Evolutionary conservation across 2,329 filamentous ascomycete genomes (phyloP).

Genomic region (Fusarium tanahbumbuense): DNA sequence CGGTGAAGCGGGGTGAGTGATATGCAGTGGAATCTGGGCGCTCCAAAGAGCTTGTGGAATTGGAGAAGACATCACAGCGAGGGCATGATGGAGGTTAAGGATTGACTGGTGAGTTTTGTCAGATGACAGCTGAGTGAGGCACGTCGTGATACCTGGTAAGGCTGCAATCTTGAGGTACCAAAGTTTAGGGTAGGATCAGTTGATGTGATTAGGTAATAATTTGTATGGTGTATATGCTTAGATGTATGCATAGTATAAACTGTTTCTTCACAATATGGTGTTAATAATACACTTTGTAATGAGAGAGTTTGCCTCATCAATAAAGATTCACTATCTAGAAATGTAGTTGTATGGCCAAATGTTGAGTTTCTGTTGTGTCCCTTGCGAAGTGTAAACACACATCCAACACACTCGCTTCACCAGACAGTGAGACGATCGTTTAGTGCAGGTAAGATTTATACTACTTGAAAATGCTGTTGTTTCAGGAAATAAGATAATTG

Average conservation of each 20-base stretch:
- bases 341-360: not conserved
- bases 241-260: not conserved
- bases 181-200: conserved; percentile 13
- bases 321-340: not conserved
- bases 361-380: not conserved
- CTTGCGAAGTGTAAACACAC: not conserved
- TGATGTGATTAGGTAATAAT: conserved; percentile 24
- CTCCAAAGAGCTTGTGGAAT: conserved; percentile 65
- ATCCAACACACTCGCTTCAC: not conserved
- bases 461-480: not conserved
- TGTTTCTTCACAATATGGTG: not conserved
- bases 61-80: conserved; percentile 43
- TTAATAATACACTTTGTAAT: no score
- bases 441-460: not conserved
- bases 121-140: conserved; percentile 8
- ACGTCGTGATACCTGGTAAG: conserved; percentile 5
- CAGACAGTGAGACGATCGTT: not conserved
- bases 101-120: conserved; percentile 1
- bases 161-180: not conserved
- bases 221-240: not conserved
- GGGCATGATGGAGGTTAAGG: conserved; percentile 29
- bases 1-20: conserved; percentile 62
- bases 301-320: not conserved
- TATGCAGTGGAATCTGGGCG: conserved; percentile 64
- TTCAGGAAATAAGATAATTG: not conserved